These are phyloP conservation scores for Phytophthora sp. DNA, from an alignment of 352 stramenopile genomes.

Conservation along the genomic window DNA sequence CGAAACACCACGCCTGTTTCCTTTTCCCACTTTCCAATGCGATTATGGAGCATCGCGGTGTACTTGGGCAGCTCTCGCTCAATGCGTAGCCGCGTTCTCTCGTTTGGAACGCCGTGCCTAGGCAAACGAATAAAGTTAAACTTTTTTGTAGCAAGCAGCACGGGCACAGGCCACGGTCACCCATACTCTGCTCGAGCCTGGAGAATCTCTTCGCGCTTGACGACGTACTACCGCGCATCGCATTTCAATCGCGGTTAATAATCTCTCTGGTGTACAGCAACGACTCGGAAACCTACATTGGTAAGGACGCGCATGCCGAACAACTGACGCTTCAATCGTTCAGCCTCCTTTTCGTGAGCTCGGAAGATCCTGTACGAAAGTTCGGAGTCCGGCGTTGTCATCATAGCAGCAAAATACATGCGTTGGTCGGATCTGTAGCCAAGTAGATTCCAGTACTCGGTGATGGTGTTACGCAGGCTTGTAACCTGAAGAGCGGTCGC, in stretches of 20 bases:
- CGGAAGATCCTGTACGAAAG: conserved; percentile 35
- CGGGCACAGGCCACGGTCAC: background rate
- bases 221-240: conserved; percentile 32
- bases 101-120: conserved; percentile 33
- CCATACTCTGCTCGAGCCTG: conserved; percentile 42
- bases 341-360: conserved; percentile 37
- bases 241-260: background rate
- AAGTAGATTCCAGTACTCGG: conserved; percentile 29
- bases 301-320: conserved; percentile 25
- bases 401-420: conserved; percentile 28
- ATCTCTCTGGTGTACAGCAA: background rate
- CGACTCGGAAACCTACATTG: conserved; percentile 10
- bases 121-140: background rate
- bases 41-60: conserved; percentile 41
- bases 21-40: conserved; percentile 47
- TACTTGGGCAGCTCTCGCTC: conserved; percentile 49
- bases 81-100: conserved; percentile 44
- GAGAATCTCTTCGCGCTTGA: conserved; percentile 54
- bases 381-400: conserved; percentile 24
- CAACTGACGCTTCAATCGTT: conserved; percentile 31
- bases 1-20: conserved; percentile 37
- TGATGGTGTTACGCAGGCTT: conserved; percentile 28
- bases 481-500: conserved; percentile 23
- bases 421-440: conserved; percentile 31
- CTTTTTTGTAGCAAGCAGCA: background rate